Conservation (phyloP, 73 alveolate species). For the Paramecium bursaria region DNA sequence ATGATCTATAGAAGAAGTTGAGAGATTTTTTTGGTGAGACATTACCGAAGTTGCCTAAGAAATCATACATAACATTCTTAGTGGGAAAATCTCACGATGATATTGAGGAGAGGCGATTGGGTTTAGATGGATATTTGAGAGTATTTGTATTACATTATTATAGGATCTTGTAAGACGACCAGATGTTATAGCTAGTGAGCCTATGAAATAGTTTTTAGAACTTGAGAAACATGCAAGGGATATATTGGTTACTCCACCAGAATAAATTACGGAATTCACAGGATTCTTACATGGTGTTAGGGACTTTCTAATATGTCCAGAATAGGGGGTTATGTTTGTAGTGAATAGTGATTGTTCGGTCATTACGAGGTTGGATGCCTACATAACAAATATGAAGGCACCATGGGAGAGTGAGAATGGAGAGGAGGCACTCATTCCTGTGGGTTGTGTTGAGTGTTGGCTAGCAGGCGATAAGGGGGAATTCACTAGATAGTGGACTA, state of each 20-base stretch:
- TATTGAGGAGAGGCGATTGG: conserved; percentile 61
- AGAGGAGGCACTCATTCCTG: conserved; percentile 60
- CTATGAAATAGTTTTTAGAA: conserved; percentile 70
- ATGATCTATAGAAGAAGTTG: conserved; percentile 51
- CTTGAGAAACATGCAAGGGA: conserved; percentile 67
- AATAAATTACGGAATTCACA: conserved; percentile 45
- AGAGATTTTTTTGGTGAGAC: conserved; percentile 59
- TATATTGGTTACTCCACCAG: conserved; percentile 55
- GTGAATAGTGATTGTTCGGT: conserved; percentile 62
- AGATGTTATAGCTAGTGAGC: conserved; percentile 60
- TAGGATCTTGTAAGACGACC: conserved; percentile 48
- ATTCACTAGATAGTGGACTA: conserved; percentile 60
- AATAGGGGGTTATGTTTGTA: conserved; percentile 69
- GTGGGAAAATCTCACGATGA: conserved; percentile 60
- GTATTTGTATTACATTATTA: conserved; percentile 7
- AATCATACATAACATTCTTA: conserved; percentile 55
- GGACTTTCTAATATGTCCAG: conserved; percentile 52
- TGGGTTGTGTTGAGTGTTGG: conserved; percentile 72
- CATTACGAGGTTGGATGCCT: conserved; percentile 67
- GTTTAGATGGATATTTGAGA: conserved; percentile 55
- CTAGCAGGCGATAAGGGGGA: conserved; percentile 54
- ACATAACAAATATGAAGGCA: conserved; percentile 67
- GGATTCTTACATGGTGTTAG: conserved; percentile 71
- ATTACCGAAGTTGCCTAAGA: conserved; percentile 61
- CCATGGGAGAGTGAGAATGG: conserved; percentile 71